Evolutionary conservation across 2,329 filamentous ascomycete species (phyloP).

Genomic region (Sporothrix luriei): DNA sequence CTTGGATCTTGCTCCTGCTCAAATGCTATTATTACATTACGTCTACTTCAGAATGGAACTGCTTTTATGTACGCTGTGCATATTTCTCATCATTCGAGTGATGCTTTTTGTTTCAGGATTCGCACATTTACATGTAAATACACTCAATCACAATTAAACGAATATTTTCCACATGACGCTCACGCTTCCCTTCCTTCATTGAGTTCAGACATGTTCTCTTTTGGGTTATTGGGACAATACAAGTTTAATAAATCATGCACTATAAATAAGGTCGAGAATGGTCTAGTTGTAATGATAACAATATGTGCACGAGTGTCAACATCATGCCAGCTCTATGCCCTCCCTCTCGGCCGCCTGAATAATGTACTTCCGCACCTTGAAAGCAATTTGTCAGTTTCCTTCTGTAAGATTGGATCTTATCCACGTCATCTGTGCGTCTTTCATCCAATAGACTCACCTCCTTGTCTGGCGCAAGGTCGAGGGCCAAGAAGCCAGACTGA

Average conservation of each 20-base stretch:
- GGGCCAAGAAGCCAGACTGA: constrained; percentile 66
- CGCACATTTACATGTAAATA: too few species aligned
- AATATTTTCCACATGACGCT: too few species aligned
- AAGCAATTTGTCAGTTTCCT: constrained; percentile 20
- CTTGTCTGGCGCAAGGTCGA: constrained; percentile 82
- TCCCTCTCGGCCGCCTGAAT: constrained; percentile 78
- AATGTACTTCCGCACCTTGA: constrained; percentile 73
- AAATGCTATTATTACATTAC: background rate
- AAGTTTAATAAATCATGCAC: too few species aligned
- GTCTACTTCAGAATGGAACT: background rate
- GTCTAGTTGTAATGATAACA: too few species aligned
- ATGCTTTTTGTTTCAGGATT: too few species aligned
- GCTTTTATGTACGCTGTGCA: background rate
- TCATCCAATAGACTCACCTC: constrained; percentile 60
- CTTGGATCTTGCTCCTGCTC: background rate
- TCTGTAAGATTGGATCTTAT: constrained; percentile 30
- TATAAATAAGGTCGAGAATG: too few species aligned
- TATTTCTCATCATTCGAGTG: too few species aligned
- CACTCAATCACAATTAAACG: too few species aligned
- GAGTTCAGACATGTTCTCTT: too few species aligned
- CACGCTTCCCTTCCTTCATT: too few species aligned
- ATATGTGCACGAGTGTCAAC: background rate
- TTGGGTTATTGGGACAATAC: too few species aligned
- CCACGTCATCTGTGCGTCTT: background rate
- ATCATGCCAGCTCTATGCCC: constrained; percentile 64